These are phyloP conservation scores for Chernovozyma sophiae-reginae DNA, from an alignment of 1,139 yeast species.

Conservation along the genomic window DNA sequence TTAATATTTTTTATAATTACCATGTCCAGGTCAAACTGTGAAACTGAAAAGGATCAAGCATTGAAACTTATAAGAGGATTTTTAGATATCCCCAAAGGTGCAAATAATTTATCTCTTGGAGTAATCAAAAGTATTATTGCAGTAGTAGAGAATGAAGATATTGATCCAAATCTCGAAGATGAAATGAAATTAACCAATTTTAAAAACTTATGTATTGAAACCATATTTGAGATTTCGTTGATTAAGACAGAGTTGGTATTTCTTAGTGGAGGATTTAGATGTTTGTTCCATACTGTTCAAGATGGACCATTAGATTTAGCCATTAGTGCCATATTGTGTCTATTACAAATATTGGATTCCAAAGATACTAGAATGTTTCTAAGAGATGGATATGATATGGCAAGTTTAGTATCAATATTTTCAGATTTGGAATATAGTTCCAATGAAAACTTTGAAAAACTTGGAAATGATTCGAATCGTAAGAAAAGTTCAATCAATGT, in stretches of 20 bases:
- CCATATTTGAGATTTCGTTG: constrained; percentile 67
- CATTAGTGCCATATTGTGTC: constrained; percentile 49
- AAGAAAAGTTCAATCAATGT: constrained; percentile 2
- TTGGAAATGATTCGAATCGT: constrained; percentile 2
- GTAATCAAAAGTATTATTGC: constrained; percentile 70
- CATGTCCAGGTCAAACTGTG: constrained; percentile 48
- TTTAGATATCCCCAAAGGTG: constrained; percentile 54
- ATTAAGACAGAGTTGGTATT: constrained; percentile 57
- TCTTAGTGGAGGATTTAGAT: constrained; percentile 62
- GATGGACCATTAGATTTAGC: constrained; percentile 64
- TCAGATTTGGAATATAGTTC: constrained; percentile 13
- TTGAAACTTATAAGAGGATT: constrained; percentile 65
- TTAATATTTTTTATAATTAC: constrained; percentile 64
- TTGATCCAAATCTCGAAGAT: constrained; percentile 8
- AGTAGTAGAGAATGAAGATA: constrained; percentile 57
- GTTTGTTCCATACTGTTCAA: constrained; percentile 52
- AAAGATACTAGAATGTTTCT: constrained; percentile 56
- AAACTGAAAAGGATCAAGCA: constrained; percentile 75
- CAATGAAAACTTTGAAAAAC: neutral
- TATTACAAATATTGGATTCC: constrained; percentile 57
- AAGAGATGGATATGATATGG: constrained; percentile 61
- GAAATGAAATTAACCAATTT: constrained; percentile 23
- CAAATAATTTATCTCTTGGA: constrained; percentile 56
- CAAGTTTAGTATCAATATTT: constrained; percentile 61
- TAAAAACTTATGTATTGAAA: constrained; percentile 56